Conservation (phyloP, 2,329 filamentous ascomycete genomes). For the Pseudogymnoascus sp. region DNA sequence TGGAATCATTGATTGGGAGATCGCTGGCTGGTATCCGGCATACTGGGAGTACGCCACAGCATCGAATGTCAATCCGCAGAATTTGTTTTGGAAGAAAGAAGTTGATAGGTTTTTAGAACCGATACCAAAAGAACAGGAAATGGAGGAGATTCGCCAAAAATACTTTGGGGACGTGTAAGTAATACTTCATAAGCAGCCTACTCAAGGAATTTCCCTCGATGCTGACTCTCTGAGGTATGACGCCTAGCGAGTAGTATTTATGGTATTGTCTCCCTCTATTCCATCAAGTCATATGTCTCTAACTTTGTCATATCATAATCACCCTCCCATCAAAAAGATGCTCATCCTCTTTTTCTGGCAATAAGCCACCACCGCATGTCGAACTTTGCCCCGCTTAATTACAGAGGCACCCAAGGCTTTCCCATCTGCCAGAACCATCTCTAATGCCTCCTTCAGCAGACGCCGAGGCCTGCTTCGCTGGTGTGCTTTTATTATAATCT, state of each 20-base stretch:
- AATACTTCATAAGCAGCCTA: not conserved
- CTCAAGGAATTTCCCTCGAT: not conserved
- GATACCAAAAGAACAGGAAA: conserved; percentile 30
- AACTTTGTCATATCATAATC: conserved; percentile 12
- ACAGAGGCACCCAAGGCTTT: conserved; percentile 31
- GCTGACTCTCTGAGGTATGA: not conserved
- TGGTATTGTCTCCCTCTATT: conserved; percentile 9
- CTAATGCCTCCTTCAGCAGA: conserved; percentile 24
- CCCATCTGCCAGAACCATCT: conserved; percentile 28
- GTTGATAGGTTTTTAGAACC: conserved; percentile 34
- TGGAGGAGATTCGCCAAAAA: conserved; percentile 32
- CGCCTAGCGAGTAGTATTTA: not conserved
- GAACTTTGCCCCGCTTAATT: conserved; percentile 32
- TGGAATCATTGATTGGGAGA: conserved; percentile 40
- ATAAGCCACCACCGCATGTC: conserved; percentile 30
- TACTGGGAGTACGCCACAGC: conserved; percentile 29
- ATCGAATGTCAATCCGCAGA: conserved; percentile 33
- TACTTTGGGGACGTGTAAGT: conserved; percentile 29
- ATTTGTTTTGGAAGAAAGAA: conserved; percentile 31
- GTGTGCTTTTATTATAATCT: no score
- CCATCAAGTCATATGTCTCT: conserved; percentile 13
- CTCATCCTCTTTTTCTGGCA: conserved; percentile 27
- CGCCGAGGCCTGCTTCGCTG: no score
- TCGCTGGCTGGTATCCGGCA: conserved; percentile 37
- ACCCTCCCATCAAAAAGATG: conserved; percentile 16